Evolutionary conservation across 2,329 filamentous ascomycete genomes (phyloP).

Genomic region (Penicillium sp.): DNA sequence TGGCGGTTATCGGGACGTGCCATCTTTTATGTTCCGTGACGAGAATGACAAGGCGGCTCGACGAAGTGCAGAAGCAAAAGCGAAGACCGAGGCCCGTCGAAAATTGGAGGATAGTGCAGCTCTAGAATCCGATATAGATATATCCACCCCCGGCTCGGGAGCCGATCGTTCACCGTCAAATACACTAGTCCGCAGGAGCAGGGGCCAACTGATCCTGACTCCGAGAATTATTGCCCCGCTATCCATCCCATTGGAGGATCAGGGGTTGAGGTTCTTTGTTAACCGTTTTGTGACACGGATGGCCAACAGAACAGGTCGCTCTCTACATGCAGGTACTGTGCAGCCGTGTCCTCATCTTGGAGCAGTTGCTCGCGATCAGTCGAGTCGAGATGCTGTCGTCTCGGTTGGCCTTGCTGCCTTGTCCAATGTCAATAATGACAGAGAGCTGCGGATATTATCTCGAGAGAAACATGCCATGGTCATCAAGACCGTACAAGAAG

Average conservation of each 20-base stretch:
- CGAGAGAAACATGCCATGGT: conserved; percentile 23
- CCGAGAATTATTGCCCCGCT: conserved; percentile 9
- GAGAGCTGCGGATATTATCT: conserved; percentile 15
- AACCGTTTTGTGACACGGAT: conserved; percentile 21
- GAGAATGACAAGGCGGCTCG: conserved; percentile 30
- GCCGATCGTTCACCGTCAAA: background rate
- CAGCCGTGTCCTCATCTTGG: conserved; percentile 6
- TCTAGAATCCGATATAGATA: conserved; percentile 2
- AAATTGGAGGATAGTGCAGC: conserved; percentile 4
- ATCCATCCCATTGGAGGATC: conserved; percentile 19
- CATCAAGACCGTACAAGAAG: conserved; percentile 17
- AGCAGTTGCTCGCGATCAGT: conserved; percentile 6
- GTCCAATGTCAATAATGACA: conserved; percentile 27
- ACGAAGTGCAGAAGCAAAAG: conserved; percentile 23
- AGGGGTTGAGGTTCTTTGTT: conserved; percentile 27
- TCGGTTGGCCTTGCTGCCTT: conserved; percentile 28
- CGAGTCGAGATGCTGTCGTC: conserved; percentile 23
- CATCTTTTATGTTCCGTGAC: conserved; percentile 30
- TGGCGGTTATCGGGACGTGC: conserved; percentile 33
- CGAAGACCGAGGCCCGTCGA: conserved; percentile 19
- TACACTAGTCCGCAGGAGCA: background rate
- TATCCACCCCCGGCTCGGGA: background rate
- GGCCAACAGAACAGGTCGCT: background rate
- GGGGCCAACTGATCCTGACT: background rate
- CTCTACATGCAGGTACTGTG: background rate